Base-by-base conservation (phyloP, 371 early-diverging fungal genomes). In the Basidiobolus meristosporus region DNA sequence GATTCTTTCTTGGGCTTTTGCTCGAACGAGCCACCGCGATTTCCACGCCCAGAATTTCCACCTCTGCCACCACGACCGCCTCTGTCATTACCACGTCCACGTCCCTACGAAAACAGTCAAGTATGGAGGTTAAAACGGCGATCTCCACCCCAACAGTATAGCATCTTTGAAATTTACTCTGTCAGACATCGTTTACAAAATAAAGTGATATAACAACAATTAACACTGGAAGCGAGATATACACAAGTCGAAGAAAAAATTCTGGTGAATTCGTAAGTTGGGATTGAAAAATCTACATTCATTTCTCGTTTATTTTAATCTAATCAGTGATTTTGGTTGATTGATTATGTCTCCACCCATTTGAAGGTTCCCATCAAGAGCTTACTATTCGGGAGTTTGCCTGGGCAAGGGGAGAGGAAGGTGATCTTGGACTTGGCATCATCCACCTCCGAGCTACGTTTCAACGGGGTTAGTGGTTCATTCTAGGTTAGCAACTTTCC, bases 331-430 rank as follows among this genome's bases (percentile, higher is more conserved):
- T 26, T 26, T 5, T n/a, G n/a, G n/a, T 36, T 36, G 12, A 18
- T 36, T 11, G 19, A 36, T 40, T 49, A 62, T 26, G 54, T 51
- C 39, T 87, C 88, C 39, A 79, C 61, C 96, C 96, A 96, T 54
- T 87, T 84, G 44, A 88, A 68, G 10, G 74, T 50, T 10, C 82
- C 90, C 67, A 88, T 65, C 31, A 90, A 43, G 43, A 90, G 54
- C 51, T 80, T 80, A 46, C 69, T 71, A 35, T 75, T 77, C 9
- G 90, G 90, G 46, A 96, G 58, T 38, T 79, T 63, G 2, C 90
- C 90, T 2, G 91, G 87, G 20, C 77, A 75, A 3, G 97, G 97
- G 6, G 85, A 68, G 18, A 91, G 44, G 16, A 93, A 60, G 0
- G 81, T 88, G 50, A 93, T 47, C 48, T 78, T 83, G 33, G 68